Evolutionary conservation across 805 yeast genomes (phyloP).

Genomic region (Starmerella apicola): DNA sequence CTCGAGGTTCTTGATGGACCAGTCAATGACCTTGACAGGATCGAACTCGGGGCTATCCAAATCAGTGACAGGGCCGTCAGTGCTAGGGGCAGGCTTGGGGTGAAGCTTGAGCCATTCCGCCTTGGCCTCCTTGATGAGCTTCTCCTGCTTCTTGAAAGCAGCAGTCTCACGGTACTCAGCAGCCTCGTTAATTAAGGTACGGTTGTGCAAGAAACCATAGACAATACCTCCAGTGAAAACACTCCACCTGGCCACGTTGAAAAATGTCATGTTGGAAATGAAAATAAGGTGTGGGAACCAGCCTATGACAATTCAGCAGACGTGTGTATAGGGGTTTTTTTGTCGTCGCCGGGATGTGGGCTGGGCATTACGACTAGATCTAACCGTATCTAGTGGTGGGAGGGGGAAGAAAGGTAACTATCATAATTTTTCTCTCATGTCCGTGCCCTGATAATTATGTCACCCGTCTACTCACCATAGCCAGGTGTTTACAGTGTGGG

Average conservation of each 20-base stretch:
- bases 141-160: conserved; percentile 52
- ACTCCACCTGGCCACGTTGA: conserved; percentile 63
- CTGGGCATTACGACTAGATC: background rate
- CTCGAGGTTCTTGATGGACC: conserved; percentile 16
- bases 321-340: background rate
- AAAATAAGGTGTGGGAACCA: conserved; percentile 3
- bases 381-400: background rate
- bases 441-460: no score
- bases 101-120: conserved; percentile 66
- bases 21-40: conserved; percentile 37
- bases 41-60: conserved; percentile 87
- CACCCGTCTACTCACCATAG: no score
- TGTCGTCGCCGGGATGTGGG: background rate
- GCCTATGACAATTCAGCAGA: conserved; percentile 6
- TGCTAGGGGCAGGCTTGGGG: conserved; percentile 32
- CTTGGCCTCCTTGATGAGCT: conserved; percentile 78
- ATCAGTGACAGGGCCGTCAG: conserved; percentile 39
- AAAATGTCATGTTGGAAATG: conserved; percentile 18
- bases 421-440: no score
- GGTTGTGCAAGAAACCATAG: conserved; percentile 81
- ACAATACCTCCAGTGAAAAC: conserved; percentile 78
- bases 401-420: no score
- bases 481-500: no score
- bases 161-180: conserved; percentile 43
- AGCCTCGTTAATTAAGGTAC: conserved; percentile 49